These are phyloP conservation scores for Xylaria sp. DNA, from an alignment of 2,329 filamentous ascomycete species.

Conservation along the genomic window DNA sequence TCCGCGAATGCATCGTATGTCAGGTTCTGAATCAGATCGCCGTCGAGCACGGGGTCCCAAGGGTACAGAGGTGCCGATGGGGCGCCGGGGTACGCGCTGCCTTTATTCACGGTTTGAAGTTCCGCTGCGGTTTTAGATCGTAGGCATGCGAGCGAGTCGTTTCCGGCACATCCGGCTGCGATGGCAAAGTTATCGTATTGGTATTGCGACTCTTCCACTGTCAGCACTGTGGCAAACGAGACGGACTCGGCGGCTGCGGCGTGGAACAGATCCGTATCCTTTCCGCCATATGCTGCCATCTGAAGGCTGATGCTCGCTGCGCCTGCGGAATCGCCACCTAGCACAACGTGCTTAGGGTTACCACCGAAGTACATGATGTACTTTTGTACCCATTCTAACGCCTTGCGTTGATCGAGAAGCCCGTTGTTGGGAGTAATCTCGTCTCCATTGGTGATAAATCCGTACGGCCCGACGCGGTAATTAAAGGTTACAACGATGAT, in stretches of 20 bases:
- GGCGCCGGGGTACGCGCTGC: slow-evolving; percentile 53
- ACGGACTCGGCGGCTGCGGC: slow-evolving; percentile 62
- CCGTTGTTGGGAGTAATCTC: slow-evolving; percentile 72
- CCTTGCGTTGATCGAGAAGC: slow-evolving; percentile 74
- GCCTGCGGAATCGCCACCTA: slow-evolving; percentile 76
- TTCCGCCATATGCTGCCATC: slow-evolving; percentile 64
- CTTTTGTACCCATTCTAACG: slow-evolving; percentile 74
- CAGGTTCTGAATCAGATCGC: slow-evolving; percentile 60
- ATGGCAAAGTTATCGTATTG: slow-evolving; percentile 61
- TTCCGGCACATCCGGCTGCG: slow-evolving; percentile 54
- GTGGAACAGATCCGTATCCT: slow-evolving; percentile 60
- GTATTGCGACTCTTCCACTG: slow-evolving; percentile 59
- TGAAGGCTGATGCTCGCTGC: slow-evolving; percentile 73
- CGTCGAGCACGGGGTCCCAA: slow-evolving; percentile 66
- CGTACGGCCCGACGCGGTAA: slow-evolving; percentile 79
- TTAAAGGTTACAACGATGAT: slow-evolving; percentile 79
- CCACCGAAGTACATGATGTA: slow-evolving; percentile 76
- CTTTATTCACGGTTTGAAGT: slow-evolving; percentile 56
- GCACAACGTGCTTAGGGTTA: slow-evolving; percentile 71
- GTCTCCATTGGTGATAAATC: slow-evolving; percentile 72
- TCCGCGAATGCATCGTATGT: slow-evolving; percentile 60
- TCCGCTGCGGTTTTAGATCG: slow-evolving; percentile 54
- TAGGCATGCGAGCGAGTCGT: slow-evolving; percentile 58
- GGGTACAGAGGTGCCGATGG: slow-evolving; percentile 57
- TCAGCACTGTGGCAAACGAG: slow-evolving; percentile 61